Base-by-base conservation (phyloP, 441 rosid genomes). In the Viola pubescens region DNA sequence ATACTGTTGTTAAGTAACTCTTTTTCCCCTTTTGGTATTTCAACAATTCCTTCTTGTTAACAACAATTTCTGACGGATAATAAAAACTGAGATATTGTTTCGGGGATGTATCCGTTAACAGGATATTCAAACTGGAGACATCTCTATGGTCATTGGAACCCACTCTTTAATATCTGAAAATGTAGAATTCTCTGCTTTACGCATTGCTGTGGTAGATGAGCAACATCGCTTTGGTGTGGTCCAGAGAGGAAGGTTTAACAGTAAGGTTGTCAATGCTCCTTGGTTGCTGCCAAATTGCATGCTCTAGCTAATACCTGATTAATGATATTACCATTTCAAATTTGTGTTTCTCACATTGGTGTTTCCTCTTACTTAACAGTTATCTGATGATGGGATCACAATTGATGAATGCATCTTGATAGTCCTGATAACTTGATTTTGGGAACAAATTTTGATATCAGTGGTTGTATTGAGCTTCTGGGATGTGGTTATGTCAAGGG, bases 141-240 rank as follows among this genome's bases (percentile, higher is more conserved):
- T 86, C 70, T 85, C 94, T 45, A 67, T 94, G 78, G 84, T 88
- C 69, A 88, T 90, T 82, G 99, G 96, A 70, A 90, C 99, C 61
- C 96, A 88, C 73, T 83, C 94, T 78, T 77, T 94, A 60, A 94
- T 94, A 63, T 88, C 96, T 42, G 95, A 94, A 66, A 82, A 73
- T 51, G 74, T 88, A 70, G 99, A 90, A 69, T 94, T 83, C 77
- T 76, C 85, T 59, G 79, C 88, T 63, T 70, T 88, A 72, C 87
- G 99, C 26, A 87, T 94, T 60, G 83, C 97, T 49, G 88, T 94
- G 64, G 97, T 94, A 59, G 99, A 94, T 73, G 97, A 90, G 82
- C 95, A 90, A 60, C 99, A 94, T 73, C 91, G 96, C 56, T 89
- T 94, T 86, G 98, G 98, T 54, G 96, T 94, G 61, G 83, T 94